A percentile compares a stretch with the other conserved stretches of the same genome.
Evolutionary conservation across 208 protist species (phyloP).

Genomic region (Crithidia bombi): DNA sequence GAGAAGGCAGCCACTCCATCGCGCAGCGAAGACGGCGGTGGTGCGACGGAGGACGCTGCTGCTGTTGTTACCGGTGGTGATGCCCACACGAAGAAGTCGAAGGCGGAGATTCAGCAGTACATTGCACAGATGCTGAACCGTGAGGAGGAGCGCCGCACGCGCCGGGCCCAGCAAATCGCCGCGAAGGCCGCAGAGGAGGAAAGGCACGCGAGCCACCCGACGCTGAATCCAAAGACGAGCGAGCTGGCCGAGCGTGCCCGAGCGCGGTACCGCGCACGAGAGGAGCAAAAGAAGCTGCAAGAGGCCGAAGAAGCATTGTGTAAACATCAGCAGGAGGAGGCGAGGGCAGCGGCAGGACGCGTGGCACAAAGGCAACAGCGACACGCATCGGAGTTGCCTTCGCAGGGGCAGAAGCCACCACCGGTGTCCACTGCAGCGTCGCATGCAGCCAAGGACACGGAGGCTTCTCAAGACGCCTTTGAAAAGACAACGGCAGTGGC

Average conservation of each 20-base stretch:
- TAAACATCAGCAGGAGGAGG: background rate
- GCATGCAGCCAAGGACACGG: background rate
- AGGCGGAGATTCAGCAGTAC: slow-evolving; percentile 30
- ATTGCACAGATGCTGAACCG: slow-evolving; percentile 29
- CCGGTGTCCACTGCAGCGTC: background rate
- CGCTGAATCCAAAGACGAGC: slow-evolving; percentile 29
- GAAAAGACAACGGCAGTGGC: background rate
- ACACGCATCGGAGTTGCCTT: too few species aligned
- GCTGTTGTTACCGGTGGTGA: background rate
- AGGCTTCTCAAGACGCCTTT: background rate
- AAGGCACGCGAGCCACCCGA: background rate
- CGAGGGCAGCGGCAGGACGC: background rate
- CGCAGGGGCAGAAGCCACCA: background rate
- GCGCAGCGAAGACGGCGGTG: background rate
- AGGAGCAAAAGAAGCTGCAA: slow-evolving; percentile 10
- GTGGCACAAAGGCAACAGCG: background rate
- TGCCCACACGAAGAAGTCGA: slow-evolving; percentile 3
- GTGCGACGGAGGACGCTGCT: background rate
- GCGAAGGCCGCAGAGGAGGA: slow-evolving; percentile 20
- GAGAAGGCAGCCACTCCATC: background rate
- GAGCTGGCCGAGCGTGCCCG: slow-evolving; percentile 43
- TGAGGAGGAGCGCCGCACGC: slow-evolving; percentile 31
- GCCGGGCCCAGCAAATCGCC: slow-evolving; percentile 23
- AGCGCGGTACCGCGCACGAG: slow-evolving; percentile 22
- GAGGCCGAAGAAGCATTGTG: background rate